A percentile compares a stretch with the other conserved stretches of the same genome.
Evolutionary conservation across 23 red algal species (phyloP).

Genomic region (Chondrus crispus): DNA sequence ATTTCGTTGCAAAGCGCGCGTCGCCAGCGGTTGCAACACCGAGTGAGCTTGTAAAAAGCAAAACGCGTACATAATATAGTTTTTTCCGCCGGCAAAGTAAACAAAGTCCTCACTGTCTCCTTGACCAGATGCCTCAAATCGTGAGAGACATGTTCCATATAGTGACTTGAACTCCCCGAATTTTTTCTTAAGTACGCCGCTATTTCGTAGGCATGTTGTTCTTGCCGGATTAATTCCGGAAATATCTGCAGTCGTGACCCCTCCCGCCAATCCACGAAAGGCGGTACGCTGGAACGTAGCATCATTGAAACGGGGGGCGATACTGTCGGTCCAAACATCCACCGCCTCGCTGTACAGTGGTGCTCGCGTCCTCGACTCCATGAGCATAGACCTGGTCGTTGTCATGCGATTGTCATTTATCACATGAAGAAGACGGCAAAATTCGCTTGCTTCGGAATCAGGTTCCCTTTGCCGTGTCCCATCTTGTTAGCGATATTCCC

Average conservation of each 20-base stretch:
- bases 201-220: background rate
- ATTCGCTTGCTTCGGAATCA: background rate
- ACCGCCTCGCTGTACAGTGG: background rate
- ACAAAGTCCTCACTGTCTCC: constrained; percentile 10
- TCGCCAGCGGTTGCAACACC: background rate
- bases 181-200: background rate
- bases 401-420: background rate
- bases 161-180: background rate
- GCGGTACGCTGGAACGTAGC: background rate
- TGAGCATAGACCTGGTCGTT: background rate
- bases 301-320: constrained; percentile 1
- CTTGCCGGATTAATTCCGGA: background rate
- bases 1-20: background rate
- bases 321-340: background rate
- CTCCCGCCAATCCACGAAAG: background rate
- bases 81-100: background rate
- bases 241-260: background rate
- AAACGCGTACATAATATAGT: constrained; percentile 5
- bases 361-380: background rate
- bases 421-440: background rate
- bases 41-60: constrained; percentile 3
- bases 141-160: background rate
- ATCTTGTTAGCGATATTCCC: no score
- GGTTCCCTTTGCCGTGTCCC: background rate
- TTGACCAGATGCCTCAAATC: constrained; percentile 24